phyloP scores from a whole-genome alignment of 306 rosid genomes.

The Mimosa pudica region DNA sequence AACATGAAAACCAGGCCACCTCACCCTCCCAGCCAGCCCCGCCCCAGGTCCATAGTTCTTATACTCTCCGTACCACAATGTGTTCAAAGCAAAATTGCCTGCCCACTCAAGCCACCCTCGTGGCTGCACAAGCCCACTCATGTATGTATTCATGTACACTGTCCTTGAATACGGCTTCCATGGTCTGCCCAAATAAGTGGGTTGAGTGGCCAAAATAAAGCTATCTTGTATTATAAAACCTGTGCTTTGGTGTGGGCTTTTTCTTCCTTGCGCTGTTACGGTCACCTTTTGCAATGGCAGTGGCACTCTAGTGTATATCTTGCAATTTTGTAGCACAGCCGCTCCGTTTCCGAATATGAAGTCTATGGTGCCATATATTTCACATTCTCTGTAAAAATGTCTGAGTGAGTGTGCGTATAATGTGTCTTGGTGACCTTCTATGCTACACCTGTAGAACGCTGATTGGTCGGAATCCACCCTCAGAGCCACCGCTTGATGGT shows the following conservation, averaged over 20 bases:
- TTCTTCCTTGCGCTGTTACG: constrained; percentile 82
- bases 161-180: constrained; percentile 81
- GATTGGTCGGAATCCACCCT: constrained; percentile 90
- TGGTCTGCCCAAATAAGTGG: constrained; percentile 77
- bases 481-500: constrained; percentile 78
- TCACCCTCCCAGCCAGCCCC: constrained; percentile 42
- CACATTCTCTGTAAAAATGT: constrained; percentile 80
- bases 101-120: constrained; percentile 88
- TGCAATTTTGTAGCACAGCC: constrained; percentile 75
- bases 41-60: constrained; percentile 73
- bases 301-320: constrained; percentile 72
- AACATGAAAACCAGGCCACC: constrained; percentile 75
- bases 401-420: constrained; percentile 81
- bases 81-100: constrained; percentile 70
- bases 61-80: constrained; percentile 90
- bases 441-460: constrained; percentile 74
- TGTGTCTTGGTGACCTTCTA: constrained; percentile 86
- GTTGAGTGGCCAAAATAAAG: constrained; percentile 64
- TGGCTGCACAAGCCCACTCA: constrained; percentile 77
- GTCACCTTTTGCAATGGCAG: constrained; percentile 78
- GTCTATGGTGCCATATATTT: constrained; percentile 80
- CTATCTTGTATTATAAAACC: constrained; percentile 78
- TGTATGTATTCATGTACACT: constrained; percentile 68
- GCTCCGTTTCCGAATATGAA: constrained; percentile 91
- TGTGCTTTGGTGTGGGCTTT: constrained; percentile 76